A percentile compares a stretch with the other conserved stretches of the same genome.
These are phyloP conservation scores for Oryza meyeriana DNA, from an alignment of 176 grass and related monocot species.

Conservation along the genomic window DNA sequence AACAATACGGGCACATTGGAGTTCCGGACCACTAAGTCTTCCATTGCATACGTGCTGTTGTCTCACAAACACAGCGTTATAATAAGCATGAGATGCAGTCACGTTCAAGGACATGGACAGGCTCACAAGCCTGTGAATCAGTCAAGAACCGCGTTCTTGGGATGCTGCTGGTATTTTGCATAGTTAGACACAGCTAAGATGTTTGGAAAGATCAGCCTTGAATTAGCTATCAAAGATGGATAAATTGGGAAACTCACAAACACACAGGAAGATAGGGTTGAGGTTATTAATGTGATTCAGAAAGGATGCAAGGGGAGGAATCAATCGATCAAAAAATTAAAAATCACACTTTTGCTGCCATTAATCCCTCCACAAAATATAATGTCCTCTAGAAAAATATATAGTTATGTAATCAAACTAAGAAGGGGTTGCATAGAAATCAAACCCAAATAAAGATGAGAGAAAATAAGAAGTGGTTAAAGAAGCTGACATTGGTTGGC, in stretches of 20 bases:
- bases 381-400: not conserved
- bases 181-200: not conserved
- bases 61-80: slow-evolving; percentile 26
- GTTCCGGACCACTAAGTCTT: slow-evolving; percentile 10
- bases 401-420: not conserved
- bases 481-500: too few relatives aligned
- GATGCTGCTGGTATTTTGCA: slow-evolving; percentile 19
- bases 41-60: slow-evolving; percentile 30
- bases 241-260: not conserved
- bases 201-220: not conserved
- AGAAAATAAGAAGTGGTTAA: not conserved
- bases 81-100: slow-evolving; percentile 33
- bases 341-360: not conserved
- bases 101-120: slow-evolving; percentile 39
- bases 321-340: not conserved
- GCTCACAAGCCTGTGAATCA: not conserved
- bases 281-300: not conserved
- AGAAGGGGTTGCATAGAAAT: not conserved
- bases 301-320: not conserved
- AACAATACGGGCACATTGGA: not conserved
- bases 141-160: slow-evolving; percentile 21
- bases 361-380: not conserved
- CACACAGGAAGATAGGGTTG: not conserved
- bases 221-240: not conserved
- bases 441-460: not conserved